Percentiles rank a stretch among this genome's conserved stretches.
Evolutionary conservation across 495 filamentous ascomycete species (phyloP).

Genomic region (Clohesyomyces aquaticus): DNA sequence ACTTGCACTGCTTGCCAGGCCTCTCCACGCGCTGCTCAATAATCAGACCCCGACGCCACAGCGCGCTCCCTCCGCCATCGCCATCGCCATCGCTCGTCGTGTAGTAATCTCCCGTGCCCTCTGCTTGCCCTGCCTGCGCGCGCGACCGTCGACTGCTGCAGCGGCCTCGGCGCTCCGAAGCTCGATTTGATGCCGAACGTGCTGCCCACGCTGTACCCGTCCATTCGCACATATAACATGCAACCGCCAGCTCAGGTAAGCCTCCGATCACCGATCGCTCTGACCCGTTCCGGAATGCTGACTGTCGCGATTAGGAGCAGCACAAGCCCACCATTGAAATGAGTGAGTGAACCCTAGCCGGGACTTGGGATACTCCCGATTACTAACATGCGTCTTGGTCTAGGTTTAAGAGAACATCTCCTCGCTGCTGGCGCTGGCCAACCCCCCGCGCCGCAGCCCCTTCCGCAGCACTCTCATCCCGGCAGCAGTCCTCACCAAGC

Average conservation of each 20-base stretch:
- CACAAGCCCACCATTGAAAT: constrained; percentile 40
- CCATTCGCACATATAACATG: constrained; percentile 36
- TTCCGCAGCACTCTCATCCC: constrained; percentile 26
- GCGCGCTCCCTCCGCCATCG: constrained; percentile 5
- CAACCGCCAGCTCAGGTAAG: constrained; percentile 40
- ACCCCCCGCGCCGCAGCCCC: constrained; percentile 21
- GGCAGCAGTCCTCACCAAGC: constrained; percentile 43
- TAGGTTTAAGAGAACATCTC: constrained; percentile 51
- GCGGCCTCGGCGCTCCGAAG: constrained; percentile 24
- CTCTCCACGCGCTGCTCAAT: constrained; percentile 25
- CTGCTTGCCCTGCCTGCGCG: constrained; percentile 11
- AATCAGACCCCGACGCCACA: constrained; percentile 34
- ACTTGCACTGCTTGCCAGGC: not conserved
- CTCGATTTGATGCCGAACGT: constrained; percentile 39
- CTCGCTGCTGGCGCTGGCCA: constrained; percentile 46
- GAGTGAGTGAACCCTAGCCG: constrained; percentile 32
- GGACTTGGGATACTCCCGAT: too few species aligned
- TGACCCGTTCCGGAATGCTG: too few species aligned
- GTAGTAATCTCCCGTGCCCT: too few species aligned
- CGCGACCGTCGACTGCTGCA: constrained; percentile 1
- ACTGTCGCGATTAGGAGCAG: constrained; percentile 38
- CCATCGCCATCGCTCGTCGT: not conserved
- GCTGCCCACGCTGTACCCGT: constrained; percentile 35
- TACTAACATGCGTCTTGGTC: constrained; percentile 29
- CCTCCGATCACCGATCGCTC: too few species aligned